A percentile compares a stretch with the other conserved stretches of the same genome.
Conservation (phyloP, 371 early-diverging fungal species). For the Dichotomocladium elegans region DNA sequence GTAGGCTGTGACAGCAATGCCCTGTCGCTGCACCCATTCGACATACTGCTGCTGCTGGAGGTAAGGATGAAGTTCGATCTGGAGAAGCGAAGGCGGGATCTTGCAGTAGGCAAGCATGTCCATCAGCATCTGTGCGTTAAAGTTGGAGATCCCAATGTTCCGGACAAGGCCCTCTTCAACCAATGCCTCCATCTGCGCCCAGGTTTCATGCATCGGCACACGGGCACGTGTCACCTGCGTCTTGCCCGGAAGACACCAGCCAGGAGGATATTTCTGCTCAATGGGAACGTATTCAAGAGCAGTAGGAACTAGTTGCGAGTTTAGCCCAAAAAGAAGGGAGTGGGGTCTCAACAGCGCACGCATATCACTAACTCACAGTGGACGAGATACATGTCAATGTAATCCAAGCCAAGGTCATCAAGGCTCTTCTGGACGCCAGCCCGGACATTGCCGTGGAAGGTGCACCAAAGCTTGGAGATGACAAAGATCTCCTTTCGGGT, state of each 20-base stretch:
- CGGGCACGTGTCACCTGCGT: constrained; percentile 16
- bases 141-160: constrained; percentile 59
- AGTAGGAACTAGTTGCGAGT: constrained; percentile 13
- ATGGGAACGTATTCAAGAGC: constrained; percentile 25
- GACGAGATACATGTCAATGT: constrained; percentile 68
- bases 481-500: constrained; percentile 63
- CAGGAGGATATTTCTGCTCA: constrained; percentile 17
- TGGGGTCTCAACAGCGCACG: neutral
- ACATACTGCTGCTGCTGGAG: constrained; percentile 46
- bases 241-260: constrained; percentile 27
- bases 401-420: constrained; percentile 53
- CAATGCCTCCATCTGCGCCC: constrained; percentile 26
- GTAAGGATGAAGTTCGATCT: constrained; percentile 72
- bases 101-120: constrained; percentile 45
- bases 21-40: constrained; percentile 33
- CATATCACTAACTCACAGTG: constrained; percentile 26
- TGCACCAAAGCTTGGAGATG: constrained; percentile 75
- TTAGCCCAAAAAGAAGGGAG: neutral
- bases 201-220: constrained; percentile 28
- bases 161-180: constrained; percentile 20
- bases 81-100: constrained; percentile 45
- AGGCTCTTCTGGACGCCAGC: constrained; percentile 47
- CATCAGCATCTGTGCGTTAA: constrained; percentile 37
- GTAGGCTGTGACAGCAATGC: constrained; percentile 59
- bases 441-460: constrained; percentile 50